Conservation (phyloP, 805 yeast genomes). For the Nakazawaea ernobii region DNA sequence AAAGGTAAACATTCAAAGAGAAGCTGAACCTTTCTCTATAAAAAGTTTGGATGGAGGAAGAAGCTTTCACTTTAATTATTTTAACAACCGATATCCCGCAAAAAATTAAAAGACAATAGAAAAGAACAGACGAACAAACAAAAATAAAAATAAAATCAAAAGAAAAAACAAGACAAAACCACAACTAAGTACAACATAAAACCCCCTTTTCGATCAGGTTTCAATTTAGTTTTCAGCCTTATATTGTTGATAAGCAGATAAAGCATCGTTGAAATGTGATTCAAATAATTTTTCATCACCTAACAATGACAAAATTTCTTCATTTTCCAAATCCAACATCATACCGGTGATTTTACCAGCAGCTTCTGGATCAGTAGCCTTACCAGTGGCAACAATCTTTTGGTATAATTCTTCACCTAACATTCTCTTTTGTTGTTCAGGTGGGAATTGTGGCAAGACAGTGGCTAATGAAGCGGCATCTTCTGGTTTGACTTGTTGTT, state of each 20-base stretch:
- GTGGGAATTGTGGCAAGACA: slow-evolving; percentile 59
- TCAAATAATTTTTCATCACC: slow-evolving; percentile 87
- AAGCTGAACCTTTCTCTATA: not conserved
- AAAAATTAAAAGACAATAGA: not conserved
- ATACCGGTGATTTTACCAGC: slow-evolving; percentile 99
- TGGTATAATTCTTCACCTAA: slow-evolving; percentile 97
- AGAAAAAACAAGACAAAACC: not conserved
- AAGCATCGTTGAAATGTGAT: slow-evolving; percentile 91
- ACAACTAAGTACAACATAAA: not conserved
- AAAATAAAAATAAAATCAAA: not conserved
- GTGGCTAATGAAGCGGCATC: slow-evolving; percentile 50
- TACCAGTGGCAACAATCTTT: slow-evolving; percentile 79
- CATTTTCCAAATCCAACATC: slow-evolving; percentile 93
- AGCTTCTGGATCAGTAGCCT: slow-evolving; percentile 86
- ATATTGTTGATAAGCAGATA: slow-evolving; percentile 89
- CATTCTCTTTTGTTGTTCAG: slow-evolving; percentile 93
- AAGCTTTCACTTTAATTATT: not conserved
- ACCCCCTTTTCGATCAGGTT: not conserved
- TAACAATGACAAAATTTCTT: slow-evolving; percentile 81
- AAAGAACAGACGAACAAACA: not conserved
- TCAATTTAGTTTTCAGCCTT: slow-evolving; percentile 18
- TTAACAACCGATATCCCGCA: slow-evolving; percentile 7
- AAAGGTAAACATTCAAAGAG: not conserved
- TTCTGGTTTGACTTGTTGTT: slow-evolving; percentile 20
- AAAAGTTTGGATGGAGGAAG: not conserved